Percentiles rank a stretch among this genome's conserved stretches.
phyloP scores from a whole-genome alignment of 2,329 filamentous ascomycete genomes.

The Fusarium nanum region DNA sequence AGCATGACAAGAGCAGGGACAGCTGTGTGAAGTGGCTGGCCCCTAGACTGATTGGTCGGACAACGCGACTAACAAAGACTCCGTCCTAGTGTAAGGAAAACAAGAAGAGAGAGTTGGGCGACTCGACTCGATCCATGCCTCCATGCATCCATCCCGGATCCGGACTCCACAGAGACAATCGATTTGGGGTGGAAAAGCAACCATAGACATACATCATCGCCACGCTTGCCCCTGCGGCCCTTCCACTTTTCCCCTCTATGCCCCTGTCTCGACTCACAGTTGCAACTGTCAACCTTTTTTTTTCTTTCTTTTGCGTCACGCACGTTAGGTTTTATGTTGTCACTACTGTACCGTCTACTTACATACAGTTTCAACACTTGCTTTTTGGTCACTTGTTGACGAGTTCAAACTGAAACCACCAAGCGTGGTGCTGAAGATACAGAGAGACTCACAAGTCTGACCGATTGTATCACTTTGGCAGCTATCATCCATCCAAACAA shows the following conservation, averaged over 20 bases:
- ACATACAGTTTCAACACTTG: slow-evolving; percentile 21
- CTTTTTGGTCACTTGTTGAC: slow-evolving; percentile 21
- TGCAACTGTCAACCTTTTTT: slow-evolving; percentile 34
- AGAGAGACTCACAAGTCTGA: slow-evolving; percentile 12
- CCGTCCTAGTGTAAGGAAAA: slow-evolving; percentile 39
- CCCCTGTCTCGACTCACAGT: slow-evolving; percentile 42
- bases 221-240: slow-evolving; percentile 48
- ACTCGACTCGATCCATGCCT: slow-evolving; percentile 45
- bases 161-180: slow-evolving; percentile 50
- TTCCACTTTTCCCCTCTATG: slow-evolving; percentile 42
- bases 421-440: slow-evolving; percentile 13
- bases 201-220: slow-evolving; percentile 51
- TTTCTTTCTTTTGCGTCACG: slow-evolving; percentile 34
- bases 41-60: slow-evolving; percentile 42
- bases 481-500: slow-evolving; percentile 22
- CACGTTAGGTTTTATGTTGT: slow-evolving; percentile 12
- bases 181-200: slow-evolving; percentile 49
- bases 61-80: slow-evolving; percentile 46
- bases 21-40: slow-evolving; percentile 43
- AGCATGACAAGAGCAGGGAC: slow-evolving; percentile 39
- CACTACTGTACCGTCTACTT: slow-evolving; percentile 5
- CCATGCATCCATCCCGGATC: slow-evolving; percentile 50
- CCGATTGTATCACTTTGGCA: slow-evolving; percentile 14
- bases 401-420: slow-evolving; percentile 10
- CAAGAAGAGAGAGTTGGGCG: slow-evolving; percentile 39